Base-by-base conservation (phyloP, 2,329 filamentous ascomycete genomes). In the Talaromyces sp. region DNA sequence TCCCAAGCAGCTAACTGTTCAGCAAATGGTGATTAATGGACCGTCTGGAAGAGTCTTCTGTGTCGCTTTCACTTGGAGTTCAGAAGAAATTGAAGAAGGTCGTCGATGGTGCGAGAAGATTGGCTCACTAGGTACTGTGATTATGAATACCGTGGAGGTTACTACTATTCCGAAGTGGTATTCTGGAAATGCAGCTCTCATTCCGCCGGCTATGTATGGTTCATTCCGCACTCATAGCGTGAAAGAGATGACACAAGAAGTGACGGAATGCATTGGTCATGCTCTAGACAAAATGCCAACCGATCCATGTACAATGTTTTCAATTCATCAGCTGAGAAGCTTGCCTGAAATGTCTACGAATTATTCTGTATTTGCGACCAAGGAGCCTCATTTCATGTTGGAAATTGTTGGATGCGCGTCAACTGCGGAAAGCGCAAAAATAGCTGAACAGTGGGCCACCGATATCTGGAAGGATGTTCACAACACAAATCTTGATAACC, bases 311-410 rank as follows among this genome's bases (percentile, higher is more conserved):
- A 64, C 69, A 1, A 62, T 70, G n/a, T 60, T 73, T 14, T 67
- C 65, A 0, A 61, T 74, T 10, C 72, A 76, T 54, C 67, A 69
- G 38, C 67, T 73, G 21, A 61, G 59, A 24, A 6, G 9, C 53
- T 59, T 10, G 32, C 51, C 12, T 9, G 65, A 69, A 4, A 55
- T 24, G 3, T 31, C 5, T 57, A 57, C 3, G 63, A 62, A 31
- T 52, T 56, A n/a, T 54, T 66, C 7, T 69, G 72, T 0, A 67
- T 76, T 1, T 72, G 74, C 54, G 66, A 67, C 21, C 60, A 67
- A 8, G 63, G 72, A 27, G 2, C 67, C 71, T 12, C 74, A 78
- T 60, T 68, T 70, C 53, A 67, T 76, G 63, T n/a, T 77, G 6
- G 74, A 78, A 62, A 66, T 77, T 26, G 43, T 77, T 0, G 64